A percentile compares a stretch with the other conserved stretches of the same genome.
Conservation (phyloP, 2,329 filamentous ascomycete genomes). For the Ophiostoma triangulosporum region DNA sequence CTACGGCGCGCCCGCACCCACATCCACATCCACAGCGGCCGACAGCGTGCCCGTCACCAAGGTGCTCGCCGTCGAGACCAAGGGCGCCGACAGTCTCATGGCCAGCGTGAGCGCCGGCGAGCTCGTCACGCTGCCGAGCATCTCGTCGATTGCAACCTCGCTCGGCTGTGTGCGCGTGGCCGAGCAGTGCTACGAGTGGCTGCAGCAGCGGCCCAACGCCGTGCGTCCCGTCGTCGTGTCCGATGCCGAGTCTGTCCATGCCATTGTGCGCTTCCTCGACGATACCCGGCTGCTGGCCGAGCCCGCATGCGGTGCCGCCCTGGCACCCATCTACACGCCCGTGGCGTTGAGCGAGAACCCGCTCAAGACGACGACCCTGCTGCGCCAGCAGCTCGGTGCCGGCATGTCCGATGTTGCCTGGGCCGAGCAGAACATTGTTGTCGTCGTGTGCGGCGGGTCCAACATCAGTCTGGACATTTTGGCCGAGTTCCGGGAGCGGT, state of each 20-base stretch:
- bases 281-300: slow-evolving; percentile 75
- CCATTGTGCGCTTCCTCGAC: slow-evolving; percentile 63
- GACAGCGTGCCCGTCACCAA: slow-evolving; percentile 15
- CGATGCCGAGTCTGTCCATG: slow-evolving; percentile 69
- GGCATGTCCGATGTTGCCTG: slow-evolving; percentile 42
- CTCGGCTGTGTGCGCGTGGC: slow-evolving; percentile 57
- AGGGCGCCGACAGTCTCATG: slow-evolving; percentile 53
- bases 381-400: slow-evolving; percentile 47
- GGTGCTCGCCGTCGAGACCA: slow-evolving; percentile 60
- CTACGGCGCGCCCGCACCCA: slow-evolving; percentile 15
- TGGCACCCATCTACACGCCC: slow-evolving; percentile 52
- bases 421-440: slow-evolving; percentile 57
- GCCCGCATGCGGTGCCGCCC: slow-evolving; percentile 67
- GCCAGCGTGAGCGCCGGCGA: slow-evolving; percentile 38
- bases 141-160: slow-evolving; percentile 58
- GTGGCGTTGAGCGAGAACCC: background rate
- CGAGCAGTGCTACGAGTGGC: slow-evolving; percentile 43
- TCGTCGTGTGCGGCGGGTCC: slow-evolving; percentile 73
- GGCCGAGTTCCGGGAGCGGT: slow-evolving; percentile 40
- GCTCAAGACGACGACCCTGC: slow-evolving; percentile 4
- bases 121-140: slow-evolving; percentile 49
- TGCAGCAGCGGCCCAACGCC: slow-evolving; percentile 27
- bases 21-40: background rate
- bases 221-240: slow-evolving; percentile 47
- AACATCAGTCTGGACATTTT: slow-evolving; percentile 51